phyloP scores from a whole-genome alignment of 805 yeast species.

The Ogataea methylovora region DNA sequence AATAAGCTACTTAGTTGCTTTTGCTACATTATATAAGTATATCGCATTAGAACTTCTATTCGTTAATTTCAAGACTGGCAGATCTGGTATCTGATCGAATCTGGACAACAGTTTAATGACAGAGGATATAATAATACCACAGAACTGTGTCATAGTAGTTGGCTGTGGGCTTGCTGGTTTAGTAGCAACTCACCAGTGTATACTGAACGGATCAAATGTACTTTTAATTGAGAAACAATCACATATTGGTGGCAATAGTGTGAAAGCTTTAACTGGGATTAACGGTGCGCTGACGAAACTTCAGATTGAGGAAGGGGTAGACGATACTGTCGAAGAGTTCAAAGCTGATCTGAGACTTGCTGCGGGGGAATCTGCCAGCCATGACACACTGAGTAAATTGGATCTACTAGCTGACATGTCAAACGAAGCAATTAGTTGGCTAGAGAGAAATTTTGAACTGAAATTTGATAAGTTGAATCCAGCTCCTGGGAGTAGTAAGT shows the following conservation, averaged over 20 bases:
- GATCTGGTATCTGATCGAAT: too few species aligned
- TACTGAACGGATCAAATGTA: constrained; percentile 40
- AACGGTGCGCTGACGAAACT: constrained; percentile 59
- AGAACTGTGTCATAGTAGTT: constrained; percentile 41
- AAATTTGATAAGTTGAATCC: constrained; percentile 22
- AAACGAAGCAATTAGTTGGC: constrained; percentile 63
- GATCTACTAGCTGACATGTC: constrained; percentile 48
- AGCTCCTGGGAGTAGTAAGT: constrained; percentile 8
- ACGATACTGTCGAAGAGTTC: constrained; percentile 53
- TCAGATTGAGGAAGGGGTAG: constrained; percentile 38
- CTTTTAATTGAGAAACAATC: constrained; percentile 50
- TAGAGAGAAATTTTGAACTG: constrained; percentile 53
- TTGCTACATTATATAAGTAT: too few species aligned
- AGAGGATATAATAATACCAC: too few species aligned
- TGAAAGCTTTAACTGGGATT: constrained; percentile 58
- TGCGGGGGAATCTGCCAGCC: constrained; percentile 25
- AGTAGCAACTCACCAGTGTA: constrained; percentile 48
- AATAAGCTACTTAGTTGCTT: too few species aligned
- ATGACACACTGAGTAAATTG: constrained; percentile 29
- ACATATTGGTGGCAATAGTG: constrained; percentile 51
- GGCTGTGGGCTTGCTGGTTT: constrained; percentile 65
- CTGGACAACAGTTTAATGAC: too few species aligned
- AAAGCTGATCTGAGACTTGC: constrained; percentile 56
- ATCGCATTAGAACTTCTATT: too few species aligned
- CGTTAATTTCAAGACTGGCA: too few species aligned